Conservation (phyloP, 2,329 filamentous ascomycete species). For the Xylaria multiplex region DNA sequence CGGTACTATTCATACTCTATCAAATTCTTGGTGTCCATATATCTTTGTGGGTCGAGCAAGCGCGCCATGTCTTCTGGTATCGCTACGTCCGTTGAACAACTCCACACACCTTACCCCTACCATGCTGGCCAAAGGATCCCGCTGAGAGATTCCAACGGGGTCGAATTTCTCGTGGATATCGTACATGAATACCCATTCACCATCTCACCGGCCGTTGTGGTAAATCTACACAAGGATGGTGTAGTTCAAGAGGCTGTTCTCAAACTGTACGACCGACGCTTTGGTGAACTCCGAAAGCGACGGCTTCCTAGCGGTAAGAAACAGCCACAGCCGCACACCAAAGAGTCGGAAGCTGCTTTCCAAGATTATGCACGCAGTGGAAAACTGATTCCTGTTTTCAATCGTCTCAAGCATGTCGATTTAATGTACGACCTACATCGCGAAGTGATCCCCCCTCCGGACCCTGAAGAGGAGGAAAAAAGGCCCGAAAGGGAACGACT, state of each 20-base stretch:
- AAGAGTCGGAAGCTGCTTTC: slow-evolving; percentile 6
- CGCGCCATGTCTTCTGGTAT: not conserved
- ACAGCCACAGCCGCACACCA: not conserved
- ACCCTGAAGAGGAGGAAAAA: not conserved
- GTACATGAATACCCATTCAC: slow-evolving; percentile 13
- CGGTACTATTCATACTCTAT: not conserved
- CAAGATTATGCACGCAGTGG: not conserved
- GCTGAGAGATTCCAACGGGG: not conserved
- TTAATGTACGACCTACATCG: not conserved
- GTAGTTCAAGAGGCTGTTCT: not conserved
- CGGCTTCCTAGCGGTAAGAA: not conserved
- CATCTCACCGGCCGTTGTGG: slow-evolving; percentile 3
- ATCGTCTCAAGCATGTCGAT: not conserved
- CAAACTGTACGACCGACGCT: slow-evolving; percentile 14
- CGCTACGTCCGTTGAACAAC: not conserved
- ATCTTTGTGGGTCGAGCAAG: not conserved
- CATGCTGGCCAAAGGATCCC: not conserved
- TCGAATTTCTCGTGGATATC: slow-evolving; percentile 1
- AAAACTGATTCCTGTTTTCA: not conserved
- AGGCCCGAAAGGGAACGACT: slow-evolving; percentile 8
- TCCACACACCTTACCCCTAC: not conserved
- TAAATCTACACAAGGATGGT: not conserved
- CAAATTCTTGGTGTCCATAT: not conserved
- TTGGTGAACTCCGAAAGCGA: slow-evolving; percentile 1
- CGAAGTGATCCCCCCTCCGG: not conserved